Evolutionary conservation across 2,329 filamentous ascomycete genomes (phyloP).

Genomic region (Trichophyton mentagrophytes): DNA sequence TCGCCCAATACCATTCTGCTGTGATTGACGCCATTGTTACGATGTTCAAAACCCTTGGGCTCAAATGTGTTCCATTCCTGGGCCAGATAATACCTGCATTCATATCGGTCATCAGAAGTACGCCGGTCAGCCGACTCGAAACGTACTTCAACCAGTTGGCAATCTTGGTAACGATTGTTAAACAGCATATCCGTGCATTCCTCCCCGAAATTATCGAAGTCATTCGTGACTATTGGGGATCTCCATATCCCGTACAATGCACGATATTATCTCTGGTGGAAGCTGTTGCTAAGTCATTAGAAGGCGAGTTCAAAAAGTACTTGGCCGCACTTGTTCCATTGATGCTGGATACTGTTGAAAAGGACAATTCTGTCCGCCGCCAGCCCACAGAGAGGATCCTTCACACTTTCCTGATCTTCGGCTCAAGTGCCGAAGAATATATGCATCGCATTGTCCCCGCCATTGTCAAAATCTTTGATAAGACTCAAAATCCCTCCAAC

Average conservation of each 20-base stretch:
- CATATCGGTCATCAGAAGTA: conserved; percentile 72
- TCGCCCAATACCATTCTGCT: conserved; percentile 79
- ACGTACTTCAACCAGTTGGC: conserved; percentile 97
- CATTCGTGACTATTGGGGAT: conserved; percentile 81
- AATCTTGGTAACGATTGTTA: conserved; percentile 83
- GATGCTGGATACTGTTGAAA: conserved; percentile 88
- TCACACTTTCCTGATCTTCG: conserved; percentile 91
- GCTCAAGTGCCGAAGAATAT: conserved; percentile 90
- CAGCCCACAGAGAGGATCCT: conserved; percentile 78
- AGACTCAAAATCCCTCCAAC: conserved; percentile 62
- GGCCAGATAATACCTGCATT: conserved; percentile 92
- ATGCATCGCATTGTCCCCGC: conserved; percentile 98
- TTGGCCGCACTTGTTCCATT: conserved; percentile 76
- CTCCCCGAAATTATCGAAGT: conserved; percentile 75
- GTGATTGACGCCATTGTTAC: conserved; percentile 98
- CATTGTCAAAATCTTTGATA: conserved; percentile 89
- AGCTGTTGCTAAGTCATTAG: conserved; percentile 80
- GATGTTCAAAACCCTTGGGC: conserved; percentile 88
- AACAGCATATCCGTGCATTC: conserved; percentile 89
- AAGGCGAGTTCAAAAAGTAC: conserved; percentile 97
- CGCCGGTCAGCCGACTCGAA: conserved; percentile 65
- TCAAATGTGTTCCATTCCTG: conserved; percentile 93
- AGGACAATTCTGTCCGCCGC: conserved; percentile 63
- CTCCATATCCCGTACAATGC: conserved; percentile 64
- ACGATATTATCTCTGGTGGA: conserved; percentile 90